Evolutionary conservation across 768 basidiomycete genomes (phyloP), one percentile per base, ranked within the genome.

Genomic region (Aureoboletus auriporus): DNA sequence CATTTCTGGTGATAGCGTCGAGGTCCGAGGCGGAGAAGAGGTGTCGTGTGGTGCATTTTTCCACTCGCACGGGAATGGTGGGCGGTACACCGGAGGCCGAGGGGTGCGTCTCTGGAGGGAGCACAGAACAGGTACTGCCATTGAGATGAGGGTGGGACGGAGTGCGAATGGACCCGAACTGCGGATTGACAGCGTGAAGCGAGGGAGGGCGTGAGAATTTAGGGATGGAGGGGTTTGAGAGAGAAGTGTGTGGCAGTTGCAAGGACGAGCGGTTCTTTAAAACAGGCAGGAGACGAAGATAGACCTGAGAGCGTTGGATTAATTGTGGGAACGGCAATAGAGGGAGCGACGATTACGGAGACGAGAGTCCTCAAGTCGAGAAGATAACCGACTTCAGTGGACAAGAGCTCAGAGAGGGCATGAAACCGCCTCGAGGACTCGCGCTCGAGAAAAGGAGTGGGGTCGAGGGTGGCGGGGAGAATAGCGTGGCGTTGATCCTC

Each of bases 311-410:
- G 33, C 31, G 26, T 29, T 17, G 30, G 30, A 16, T 29, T 46
- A 40, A 56, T 37, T 26, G 30, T 29, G 13, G 42, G 7, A 17
- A 44, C 1, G 44, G 39, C 13, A 9, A 46, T 31, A 41, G 48
- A 42, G 45, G 51, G 51, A 12, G 39, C n/a, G 1, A 29, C n/a
- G 68, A 77, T 51, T 63, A 91, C 92, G 54, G 77, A 75, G 47
- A 92, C 86, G 38, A 98, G 75, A 8, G 78, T 78, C 51, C 82
- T 79, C 58, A 97, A 68, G 67, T 94, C 92, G 44, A 75, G 64
- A 8, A 93, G 75, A 64, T 97, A 98, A 7, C 82, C 81, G 16
- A 81, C 72, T 71, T 98, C 95, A 1, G 93, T 94, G 49, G 79
- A 74, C 23, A 97, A 75, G 35, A 98, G 72, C 68, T 97, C 95